These are phyloP conservation scores for Plantago lanceolata DNA, from an alignment of 305 asterid genomes.

Conservation along the genomic window DNA sequence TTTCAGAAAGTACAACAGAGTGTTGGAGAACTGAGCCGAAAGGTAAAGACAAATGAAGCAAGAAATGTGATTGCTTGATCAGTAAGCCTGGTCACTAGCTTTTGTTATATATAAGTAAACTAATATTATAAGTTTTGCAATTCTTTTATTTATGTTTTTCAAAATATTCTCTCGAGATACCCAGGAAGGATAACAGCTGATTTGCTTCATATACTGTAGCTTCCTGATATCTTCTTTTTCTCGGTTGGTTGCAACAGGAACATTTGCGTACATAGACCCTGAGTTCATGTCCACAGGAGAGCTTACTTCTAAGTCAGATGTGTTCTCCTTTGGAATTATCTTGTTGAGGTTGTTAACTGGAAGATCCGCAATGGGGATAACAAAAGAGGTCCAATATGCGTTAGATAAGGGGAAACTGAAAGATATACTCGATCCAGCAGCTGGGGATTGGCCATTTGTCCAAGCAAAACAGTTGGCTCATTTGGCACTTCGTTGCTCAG, in stretches of 20 bases:
- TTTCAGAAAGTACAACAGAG: conserved; percentile 4
- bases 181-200: not conserved
- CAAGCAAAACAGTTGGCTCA: conserved; percentile 91
- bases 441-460: conserved; percentile 96
- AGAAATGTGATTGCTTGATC: not conserved
- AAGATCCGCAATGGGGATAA: conserved; percentile 59
- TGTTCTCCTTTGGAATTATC: conserved; percentile 79
- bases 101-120: too few relatives aligned
- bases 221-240: conserved; percentile 5
- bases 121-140: too few relatives aligned
- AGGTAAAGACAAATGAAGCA: conserved; percentile 6
- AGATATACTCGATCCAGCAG: conserved; percentile 68
- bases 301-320: conserved; percentile 79
- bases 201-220: not conserved
- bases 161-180: not conserved
- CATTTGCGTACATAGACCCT: conserved; percentile 68
- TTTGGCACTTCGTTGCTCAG: conserved; percentile 66
- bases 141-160: too few relatives aligned
- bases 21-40: conserved; percentile 54
- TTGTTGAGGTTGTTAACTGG: conserved; percentile 75
- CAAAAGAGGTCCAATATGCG: conserved; percentile 64
- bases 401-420: conserved; percentile 60
- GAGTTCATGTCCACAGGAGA: conserved; percentile 78
- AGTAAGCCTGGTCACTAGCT: not conserved
- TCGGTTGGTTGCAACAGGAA: conserved; percentile 30